A percentile compares a stretch with the other conserved stretches of the same genome.
Conservation (phyloP, 176 grass and related monocot genomes). For the Musa schizocarpa region DNA sequence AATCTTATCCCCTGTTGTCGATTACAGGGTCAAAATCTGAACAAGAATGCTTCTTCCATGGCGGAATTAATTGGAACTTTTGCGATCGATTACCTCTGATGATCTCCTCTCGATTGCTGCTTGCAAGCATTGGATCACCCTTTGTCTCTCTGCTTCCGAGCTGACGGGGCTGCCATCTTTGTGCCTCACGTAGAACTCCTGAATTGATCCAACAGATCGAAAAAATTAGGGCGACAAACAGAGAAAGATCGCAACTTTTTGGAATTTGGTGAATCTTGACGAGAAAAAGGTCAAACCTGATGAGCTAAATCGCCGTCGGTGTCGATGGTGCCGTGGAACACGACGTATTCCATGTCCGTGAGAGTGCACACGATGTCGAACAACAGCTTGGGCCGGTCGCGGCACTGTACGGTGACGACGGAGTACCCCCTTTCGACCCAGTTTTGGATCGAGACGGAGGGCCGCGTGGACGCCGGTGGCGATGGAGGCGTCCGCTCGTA, state of each 20-base stretch:
- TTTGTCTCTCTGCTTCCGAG: conserved; percentile 12
- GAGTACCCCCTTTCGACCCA: conserved; percentile 86
- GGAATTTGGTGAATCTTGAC: neutral
- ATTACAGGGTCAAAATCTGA: too few relatives aligned
- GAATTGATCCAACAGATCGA: neutral
- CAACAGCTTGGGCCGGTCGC: conserved; percentile 61
- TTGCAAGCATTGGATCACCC: conserved; percentile 16
- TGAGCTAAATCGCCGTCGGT: conserved; percentile 43
- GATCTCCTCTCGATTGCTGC: conserved; percentile 18
- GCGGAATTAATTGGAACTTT: too few relatives aligned
- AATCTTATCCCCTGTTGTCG: conserved; percentile 4
- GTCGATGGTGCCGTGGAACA: conserved; percentile 90
- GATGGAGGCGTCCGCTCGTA: neutral
- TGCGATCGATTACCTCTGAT: neutral
- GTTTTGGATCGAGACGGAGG: conserved; percentile 47
- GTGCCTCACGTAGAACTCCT: conserved; percentile 35
- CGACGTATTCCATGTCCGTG: conserved; percentile 93
- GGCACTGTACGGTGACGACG: conserved; percentile 67
- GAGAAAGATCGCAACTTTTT: neutral
- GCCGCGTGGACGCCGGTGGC: neutral
- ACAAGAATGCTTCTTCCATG: too few relatives aligned
- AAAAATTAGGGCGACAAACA: neutral
- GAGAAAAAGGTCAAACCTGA: conserved; percentile 31
- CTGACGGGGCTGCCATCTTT: conserved; percentile 14
- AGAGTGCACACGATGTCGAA: conserved; percentile 90